phyloP scores from a whole-genome alignment of 2,329 filamentous ascomycete species.

The Stemphylium beticola region DNA sequence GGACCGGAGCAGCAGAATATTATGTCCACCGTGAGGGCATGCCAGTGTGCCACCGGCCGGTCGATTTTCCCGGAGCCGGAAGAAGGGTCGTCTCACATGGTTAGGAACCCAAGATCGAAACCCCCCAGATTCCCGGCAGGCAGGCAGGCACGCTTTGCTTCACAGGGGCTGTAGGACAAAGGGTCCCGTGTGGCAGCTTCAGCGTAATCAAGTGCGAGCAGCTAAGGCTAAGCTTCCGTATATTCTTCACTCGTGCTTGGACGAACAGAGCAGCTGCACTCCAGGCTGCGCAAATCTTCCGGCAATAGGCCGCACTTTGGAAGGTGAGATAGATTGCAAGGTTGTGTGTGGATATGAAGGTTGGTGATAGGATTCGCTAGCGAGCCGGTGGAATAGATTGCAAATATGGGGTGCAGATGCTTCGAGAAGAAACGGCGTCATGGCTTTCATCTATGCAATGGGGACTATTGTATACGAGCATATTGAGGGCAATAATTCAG shows the following conservation, averaged over 20 bases:
- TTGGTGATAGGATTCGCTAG: conserved; percentile 23
- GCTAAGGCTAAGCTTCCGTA: conserved; percentile 23
- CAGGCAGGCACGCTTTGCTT: conserved; percentile 22
- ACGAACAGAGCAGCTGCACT: conserved; percentile 33
- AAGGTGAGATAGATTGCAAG: conserved; percentile 33
- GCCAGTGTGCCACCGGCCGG: conserved; percentile 4
- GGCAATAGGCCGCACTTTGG: conserved; percentile 33
- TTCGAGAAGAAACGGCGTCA: conserved; percentile 32
- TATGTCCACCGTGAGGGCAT: neutral
- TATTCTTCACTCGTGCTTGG: conserved; percentile 32
- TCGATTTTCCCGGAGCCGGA: conserved; percentile 11
- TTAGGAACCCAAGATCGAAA: neutral
- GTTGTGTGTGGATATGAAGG: conserved; percentile 40
- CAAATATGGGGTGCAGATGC: conserved; percentile 41
- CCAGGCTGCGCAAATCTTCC: conserved; percentile 43
- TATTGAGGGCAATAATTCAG: conserved; percentile 29
- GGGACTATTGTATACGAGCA: conserved; percentile 14
- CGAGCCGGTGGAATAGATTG: conserved; percentile 40
- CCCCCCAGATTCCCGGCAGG: conserved; percentile 11
- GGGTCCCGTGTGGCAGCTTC: conserved; percentile 28
- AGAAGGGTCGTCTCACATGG: conserved; percentile 2
- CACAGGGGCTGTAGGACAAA: conserved; percentile 12
- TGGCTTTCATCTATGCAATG: conserved; percentile 21
- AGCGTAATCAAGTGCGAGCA: conserved; percentile 24
- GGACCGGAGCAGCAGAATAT: conserved; percentile 3